Evolutionary conservation across 345 rosid species (phyloP), one percentile per base, ranked within the genome.

Genomic region (Streptanthus diversifolius): DNA sequence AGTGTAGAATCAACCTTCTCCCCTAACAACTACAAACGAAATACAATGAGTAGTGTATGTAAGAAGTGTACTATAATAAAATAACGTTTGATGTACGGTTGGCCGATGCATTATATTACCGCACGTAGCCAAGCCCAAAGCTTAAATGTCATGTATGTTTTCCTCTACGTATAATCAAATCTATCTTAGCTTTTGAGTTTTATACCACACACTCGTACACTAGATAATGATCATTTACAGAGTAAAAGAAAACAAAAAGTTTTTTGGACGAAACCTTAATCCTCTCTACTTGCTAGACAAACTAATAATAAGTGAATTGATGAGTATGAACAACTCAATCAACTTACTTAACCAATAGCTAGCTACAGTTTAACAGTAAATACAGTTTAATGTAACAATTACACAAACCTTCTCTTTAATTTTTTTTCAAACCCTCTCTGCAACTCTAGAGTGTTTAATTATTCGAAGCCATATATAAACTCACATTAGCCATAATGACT

Each of bases 51-150:
- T 35, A 70, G 18, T 0, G 55, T 45, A 30, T 29, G 15, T 53
- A 27, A 25, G 30, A 15, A 32, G 18, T 17, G 2, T 48, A 48
- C n/a, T 47, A 48, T 4, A 49, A 11, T 49, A 63, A 63, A 67
- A 67, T 67, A 67, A 67, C 24, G 44, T 37, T 6, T 3, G 18
- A 67, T 39, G 59, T 55, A 22, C 24, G 69, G 57, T 65, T 13
- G 21, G 11, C 17, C 60, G 48, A 35, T 35, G 71, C 48, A 37
- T 40, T 41, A 7, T 22, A 33, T 8, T 45, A 45, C 52, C 24
- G 53, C 13, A 18, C 27, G 21, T 19, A 17, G 10, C 49, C 49
- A 15, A 15, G 49, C 8, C 7, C 41, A 65, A 30, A 30, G 41
- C 18, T 17, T 43, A 7, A 30, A 51, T 24, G 49, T 33, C 7